Evolutionary conservation across 140 eudicot species (phyloP).

Genomic region (Artemisia princeps): DNA sequence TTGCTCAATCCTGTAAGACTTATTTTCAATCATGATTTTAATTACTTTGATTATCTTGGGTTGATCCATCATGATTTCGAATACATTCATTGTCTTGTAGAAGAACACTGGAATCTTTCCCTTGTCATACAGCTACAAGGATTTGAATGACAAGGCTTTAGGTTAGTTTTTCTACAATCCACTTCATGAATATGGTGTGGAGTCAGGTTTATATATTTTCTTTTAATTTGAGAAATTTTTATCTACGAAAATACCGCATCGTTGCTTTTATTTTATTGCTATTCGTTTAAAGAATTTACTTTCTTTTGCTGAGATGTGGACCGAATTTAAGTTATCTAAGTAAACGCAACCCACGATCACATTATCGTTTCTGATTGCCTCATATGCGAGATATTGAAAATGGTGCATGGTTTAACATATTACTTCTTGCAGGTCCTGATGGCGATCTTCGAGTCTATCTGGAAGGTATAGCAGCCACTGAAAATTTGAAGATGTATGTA

Average conservation of each 20-base stretch:
- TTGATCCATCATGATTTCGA: not conserved
- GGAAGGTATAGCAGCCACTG: conserved; percentile 44
- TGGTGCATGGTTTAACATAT: not conserved
- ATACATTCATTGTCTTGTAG: conserved; percentile 28
- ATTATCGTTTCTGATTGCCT: not conserved
- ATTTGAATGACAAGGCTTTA: conserved; percentile 43
- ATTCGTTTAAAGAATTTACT: not conserved
- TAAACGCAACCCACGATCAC: not conserved
- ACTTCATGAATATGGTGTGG: not conserved
- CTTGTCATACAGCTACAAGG: conserved; percentile 39
- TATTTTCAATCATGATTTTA: not conserved
- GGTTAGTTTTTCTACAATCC: conserved; percentile 38
- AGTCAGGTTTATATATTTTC: not conserved
- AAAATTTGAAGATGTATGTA: conserved; percentile 45
- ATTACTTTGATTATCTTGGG: conserved; percentile 20
- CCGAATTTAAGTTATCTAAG: too few relatives aligned
- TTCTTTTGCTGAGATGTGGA: conserved; percentile 1
- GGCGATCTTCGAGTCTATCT: conserved; percentile 67
- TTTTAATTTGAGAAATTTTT: not conserved
- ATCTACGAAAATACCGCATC: not conserved
- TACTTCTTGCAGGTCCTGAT: conserved; percentile 53
- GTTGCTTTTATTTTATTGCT: not conserved
- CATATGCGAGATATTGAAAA: not conserved
- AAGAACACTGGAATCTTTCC: conserved; percentile 70
- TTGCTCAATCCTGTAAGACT: conserved; percentile 73